A percentile compares a stretch with the other conserved stretches of the same genome.
Conservation (phyloP, 768 basidiomycete genomes). For the Botryobasidium botryosum region DNA sequence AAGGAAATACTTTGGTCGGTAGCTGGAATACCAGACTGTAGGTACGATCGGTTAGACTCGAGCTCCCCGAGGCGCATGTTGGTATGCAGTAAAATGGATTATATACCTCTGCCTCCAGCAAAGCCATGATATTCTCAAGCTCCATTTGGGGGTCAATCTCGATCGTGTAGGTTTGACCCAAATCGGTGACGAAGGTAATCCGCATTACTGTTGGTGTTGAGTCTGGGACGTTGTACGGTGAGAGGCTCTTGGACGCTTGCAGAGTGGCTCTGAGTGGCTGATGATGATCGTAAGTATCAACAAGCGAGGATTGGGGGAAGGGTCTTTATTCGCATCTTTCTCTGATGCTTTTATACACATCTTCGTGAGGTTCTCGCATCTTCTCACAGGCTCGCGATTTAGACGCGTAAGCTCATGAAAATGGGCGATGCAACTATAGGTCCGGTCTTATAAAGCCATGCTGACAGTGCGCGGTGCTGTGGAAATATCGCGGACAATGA, state of each 20-base stretch:
- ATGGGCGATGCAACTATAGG: neutral
- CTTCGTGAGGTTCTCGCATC: neutral
- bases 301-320: neutral
- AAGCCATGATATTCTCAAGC: slow-evolving; percentile 80
- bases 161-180: slow-evolving; percentile 25
- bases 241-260: neutral
- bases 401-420: neutral
- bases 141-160: slow-evolving; percentile 87
- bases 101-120: slow-evolving; percentile 88
- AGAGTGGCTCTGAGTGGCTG: neutral
- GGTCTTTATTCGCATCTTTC: neutral
- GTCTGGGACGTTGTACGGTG: neutral
- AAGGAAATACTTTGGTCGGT: slow-evolving; percentile 57
- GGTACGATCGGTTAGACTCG: neutral
- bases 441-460: no score
- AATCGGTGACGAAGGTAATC: slow-evolving; percentile 24
- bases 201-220: slow-evolving; percentile 15
- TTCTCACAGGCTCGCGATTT: neutral
- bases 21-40: slow-evolving; percentile 56
- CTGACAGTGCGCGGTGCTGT: neutral
- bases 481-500: neutral
- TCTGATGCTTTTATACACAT: neutral
- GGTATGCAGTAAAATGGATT: neutral
- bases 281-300: neutral
- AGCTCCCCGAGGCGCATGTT: neutral